Evolutionary conservation across 495 filamentous ascomycete genomes (phyloP).

Genomic region (Penicillium macrosclerotiorum): DNA sequence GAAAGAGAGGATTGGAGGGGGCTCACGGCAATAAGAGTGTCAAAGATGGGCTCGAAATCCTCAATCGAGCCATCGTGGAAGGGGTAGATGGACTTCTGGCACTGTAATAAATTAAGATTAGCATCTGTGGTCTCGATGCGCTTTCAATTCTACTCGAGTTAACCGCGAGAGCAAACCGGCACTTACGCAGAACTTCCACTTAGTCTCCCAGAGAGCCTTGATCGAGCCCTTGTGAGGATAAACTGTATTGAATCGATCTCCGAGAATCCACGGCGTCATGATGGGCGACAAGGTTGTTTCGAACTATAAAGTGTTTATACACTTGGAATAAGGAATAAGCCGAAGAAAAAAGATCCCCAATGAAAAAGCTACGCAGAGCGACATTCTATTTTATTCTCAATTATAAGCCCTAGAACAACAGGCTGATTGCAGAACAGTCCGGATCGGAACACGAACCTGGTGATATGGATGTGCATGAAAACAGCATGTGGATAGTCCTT

Average conservation of each 20-base stretch:
- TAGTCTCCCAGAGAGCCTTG: constrained; percentile 74
- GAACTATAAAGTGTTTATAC: not conserved
- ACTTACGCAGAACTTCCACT: constrained; percentile 70
- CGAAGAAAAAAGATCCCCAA: too few species aligned
- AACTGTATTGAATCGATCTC: constrained; percentile 36
- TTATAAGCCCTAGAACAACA: not conserved
- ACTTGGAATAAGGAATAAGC: too few species aligned
- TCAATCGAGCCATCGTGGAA: constrained; percentile 71
- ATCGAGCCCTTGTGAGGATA: constrained; percentile 68
- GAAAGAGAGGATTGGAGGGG: not conserved
- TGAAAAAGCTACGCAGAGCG: too few species aligned
- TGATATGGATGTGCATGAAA: constrained; percentile 13
- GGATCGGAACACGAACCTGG: not conserved
- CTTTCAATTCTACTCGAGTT: too few species aligned
- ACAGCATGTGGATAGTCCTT: constrained; percentile 3
- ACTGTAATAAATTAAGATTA: constrained; percentile 37
- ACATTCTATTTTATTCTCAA: constrained; percentile 1
- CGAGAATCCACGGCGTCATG: constrained; percentile 36
- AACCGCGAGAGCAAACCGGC: not conserved
- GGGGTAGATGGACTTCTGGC: constrained; percentile 65
- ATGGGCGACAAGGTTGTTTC: constrained; percentile 5
- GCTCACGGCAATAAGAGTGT: constrained; percentile 56
- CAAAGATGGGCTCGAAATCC: constrained; percentile 74
- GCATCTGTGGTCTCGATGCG: too few species aligned
- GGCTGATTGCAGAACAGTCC: constrained; percentile 1